Evolutionary conservation across 139 green algal genomes (phyloP), one percentile per base, ranked within the genome.

Genomic region (Pedinophyceae sp.): DNA sequence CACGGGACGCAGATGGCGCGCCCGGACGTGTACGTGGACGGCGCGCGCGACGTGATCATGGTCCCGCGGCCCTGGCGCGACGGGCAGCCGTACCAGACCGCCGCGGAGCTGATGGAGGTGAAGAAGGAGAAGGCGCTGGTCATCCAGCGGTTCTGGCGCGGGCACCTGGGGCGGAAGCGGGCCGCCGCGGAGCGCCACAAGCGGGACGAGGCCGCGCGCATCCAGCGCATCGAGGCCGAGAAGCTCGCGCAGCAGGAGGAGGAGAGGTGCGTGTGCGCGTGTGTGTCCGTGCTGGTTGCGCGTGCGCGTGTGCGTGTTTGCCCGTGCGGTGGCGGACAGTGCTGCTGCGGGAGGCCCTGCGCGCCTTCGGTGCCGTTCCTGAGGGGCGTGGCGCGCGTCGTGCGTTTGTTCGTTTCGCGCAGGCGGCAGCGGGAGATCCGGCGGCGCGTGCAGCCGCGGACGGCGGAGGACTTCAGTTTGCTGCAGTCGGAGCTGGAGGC

Each of bases 401-500:
- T n/a, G n/a, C n/a, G n/a, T n/a, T n/a, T n/a, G n/a, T n/a, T n/a
- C n/a, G n/a, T n/a, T n/a, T n/a, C n/a, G n/a, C 55, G 65, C 26
- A 46, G 66, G 39, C 57, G 69, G 61, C 51, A 58, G 45, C 26
- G 49, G 6, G 78, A 88, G 67, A 79, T 86, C 54, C 56, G 83
- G 63, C 68, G 83, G 2, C 72, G 81, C 25, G 84, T 88, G 71
- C 73, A 85, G 58, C 85, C 85, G 4, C 63, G 72, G 3, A 83
- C 66, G 2, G 45, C 48, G 0, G 73, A 65, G 4, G 85, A 93
- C 67, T 94, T 94, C 62, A 70, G 81, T 59, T 61, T 87, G 39
- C 65, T 94, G 50, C 74, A 79, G 60, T 72, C 74, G 13, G 81
- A 89, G 71, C 69, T 89, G 22, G 77, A 85, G 72, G 66, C 69